Conservation (phyloP, 2,329 filamentous ascomycete species). For the Bipolaris gigantea region DNA sequence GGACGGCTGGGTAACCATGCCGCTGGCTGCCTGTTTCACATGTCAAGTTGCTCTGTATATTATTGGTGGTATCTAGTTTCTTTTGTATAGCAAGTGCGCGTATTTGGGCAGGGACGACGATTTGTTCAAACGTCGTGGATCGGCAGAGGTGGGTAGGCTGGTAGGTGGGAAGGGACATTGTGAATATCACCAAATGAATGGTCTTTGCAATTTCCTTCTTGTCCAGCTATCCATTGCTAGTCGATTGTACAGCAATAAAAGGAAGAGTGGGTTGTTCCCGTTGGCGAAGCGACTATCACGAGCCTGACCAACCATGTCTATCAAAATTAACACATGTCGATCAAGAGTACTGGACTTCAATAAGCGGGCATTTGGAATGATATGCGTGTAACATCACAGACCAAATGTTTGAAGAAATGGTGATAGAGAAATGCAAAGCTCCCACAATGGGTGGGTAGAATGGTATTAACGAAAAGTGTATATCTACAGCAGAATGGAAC, state of each 20-base stretch:
- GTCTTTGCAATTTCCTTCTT: too few relatives aligned
- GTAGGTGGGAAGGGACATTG: background rate
- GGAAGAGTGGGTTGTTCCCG: too few relatives aligned
- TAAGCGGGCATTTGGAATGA: background rate
- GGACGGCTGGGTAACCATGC: background rate
- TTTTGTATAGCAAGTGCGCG: background rate
- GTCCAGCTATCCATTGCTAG: too few relatives aligned
- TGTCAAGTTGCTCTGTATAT: background rate
- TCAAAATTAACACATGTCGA: too few relatives aligned
- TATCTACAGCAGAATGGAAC: constrained; percentile 38
- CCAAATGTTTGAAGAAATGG: background rate
- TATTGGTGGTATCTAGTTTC: background rate
- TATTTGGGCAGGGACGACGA: too few relatives aligned
- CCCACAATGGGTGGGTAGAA: constrained; percentile 6
- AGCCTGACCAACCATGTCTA: too few relatives aligned
- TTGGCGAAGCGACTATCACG: too few relatives aligned
- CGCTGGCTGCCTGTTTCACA: background rate
- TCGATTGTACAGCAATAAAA: too few relatives aligned
- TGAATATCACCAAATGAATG: too few relatives aligned
- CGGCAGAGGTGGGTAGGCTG: background rate
- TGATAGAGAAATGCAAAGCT: background rate
- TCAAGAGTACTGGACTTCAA: too few relatives aligned
- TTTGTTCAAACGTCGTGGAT: background rate
- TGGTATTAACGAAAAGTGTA: constrained; percentile 26
- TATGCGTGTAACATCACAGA: background rate